Conservation (phyloP, 108 stramenopile species). For the Skeletonema grethae region DNA sequence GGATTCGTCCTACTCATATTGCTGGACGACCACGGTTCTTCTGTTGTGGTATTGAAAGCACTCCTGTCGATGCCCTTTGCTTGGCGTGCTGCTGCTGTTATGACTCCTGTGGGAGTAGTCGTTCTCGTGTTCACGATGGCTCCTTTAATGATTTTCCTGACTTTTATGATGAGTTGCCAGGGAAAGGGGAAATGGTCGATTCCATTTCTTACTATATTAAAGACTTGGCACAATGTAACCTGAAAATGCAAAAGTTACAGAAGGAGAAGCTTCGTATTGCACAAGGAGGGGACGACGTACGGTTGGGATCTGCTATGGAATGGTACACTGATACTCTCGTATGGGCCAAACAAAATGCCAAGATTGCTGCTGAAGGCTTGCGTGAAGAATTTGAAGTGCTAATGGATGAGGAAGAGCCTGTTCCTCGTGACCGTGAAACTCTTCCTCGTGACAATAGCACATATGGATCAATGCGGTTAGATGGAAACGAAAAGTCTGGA, state of each 20-base stretch:
- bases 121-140: slow-evolving; percentile 2
- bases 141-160: slow-evolving; percentile 15
- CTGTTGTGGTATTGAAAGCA: slow-evolving; percentile 72
- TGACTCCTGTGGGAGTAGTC: slow-evolving; percentile 17
- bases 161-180: slow-evolving; percentile 40
- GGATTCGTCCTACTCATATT: slow-evolving; percentile 74
- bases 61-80: slow-evolving; percentile 53
- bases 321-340: slow-evolving; percentile 31
- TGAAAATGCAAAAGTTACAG: slow-evolving; percentile 57
- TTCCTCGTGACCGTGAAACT: neutral
- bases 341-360: slow-evolving; percentile 31
- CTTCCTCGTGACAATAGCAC: no score
- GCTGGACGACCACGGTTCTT: slow-evolving; percentile 72
- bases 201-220: slow-evolving; percentile 80
- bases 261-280: slow-evolving; percentile 68
- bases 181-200: slow-evolving; percentile 72
- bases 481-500: slow-evolving; percentile 4
- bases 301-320: neutral
- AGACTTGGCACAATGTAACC: slow-evolving; percentile 73
- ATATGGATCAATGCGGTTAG: slow-evolving; percentile 12
- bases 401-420: slow-evolving; percentile 30
- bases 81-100: slow-evolving; percentile 29
- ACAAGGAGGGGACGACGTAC: slow-evolving; percentile 51
- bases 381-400: slow-evolving; percentile 49
- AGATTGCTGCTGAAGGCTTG: slow-evolving; percentile 34